Evolutionary conservation across 305 asterid genomes (phyloP).

Genomic region (Fraxinus nigra): DNA sequence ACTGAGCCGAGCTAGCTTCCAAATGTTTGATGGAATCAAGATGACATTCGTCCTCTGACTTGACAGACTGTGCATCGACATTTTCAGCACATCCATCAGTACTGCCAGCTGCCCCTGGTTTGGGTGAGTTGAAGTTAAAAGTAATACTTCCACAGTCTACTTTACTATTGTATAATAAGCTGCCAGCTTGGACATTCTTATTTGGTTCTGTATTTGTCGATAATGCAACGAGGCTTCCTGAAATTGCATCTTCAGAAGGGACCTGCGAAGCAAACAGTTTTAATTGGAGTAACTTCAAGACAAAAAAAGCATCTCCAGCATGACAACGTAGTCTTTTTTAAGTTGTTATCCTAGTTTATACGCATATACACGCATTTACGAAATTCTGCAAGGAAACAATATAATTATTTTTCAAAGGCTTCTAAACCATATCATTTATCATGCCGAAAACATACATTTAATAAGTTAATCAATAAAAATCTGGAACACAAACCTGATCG

Average conservation of each 20-base stretch:
- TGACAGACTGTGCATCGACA: constrained; percentile 17
- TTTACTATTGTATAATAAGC: constrained; percentile 37
- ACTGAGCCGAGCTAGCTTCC: constrained; percentile 29
- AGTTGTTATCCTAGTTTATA: background rate
- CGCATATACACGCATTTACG: background rate
- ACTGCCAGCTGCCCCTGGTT: constrained; percentile 17
- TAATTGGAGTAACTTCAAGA: constrained; percentile 11
- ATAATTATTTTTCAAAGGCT: background rate
- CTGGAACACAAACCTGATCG: constrained; percentile 46
- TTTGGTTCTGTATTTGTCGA: constrained; percentile 28
- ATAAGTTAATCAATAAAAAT: background rate
- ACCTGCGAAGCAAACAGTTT: constrained; percentile 32
- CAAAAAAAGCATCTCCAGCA: background rate
- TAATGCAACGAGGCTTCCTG: constrained; percentile 27
- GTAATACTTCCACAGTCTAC: constrained; percentile 49
- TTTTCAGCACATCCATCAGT: constrained; percentile 21
- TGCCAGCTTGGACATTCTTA: constrained; percentile 29
- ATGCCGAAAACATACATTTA: background rate
- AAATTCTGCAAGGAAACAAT: background rate
- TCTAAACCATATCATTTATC: background rate
- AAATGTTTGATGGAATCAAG: constrained; percentile 20
- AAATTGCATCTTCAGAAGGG: constrained; percentile 29
- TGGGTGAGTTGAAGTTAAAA: constrained; percentile 40
- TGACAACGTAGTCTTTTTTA: background rate
- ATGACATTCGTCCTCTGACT: constrained; percentile 16